Base-by-base conservation (phyloP, 495 filamentous ascomycete genomes). In the Aspergillus incahuasiensis region DNA sequence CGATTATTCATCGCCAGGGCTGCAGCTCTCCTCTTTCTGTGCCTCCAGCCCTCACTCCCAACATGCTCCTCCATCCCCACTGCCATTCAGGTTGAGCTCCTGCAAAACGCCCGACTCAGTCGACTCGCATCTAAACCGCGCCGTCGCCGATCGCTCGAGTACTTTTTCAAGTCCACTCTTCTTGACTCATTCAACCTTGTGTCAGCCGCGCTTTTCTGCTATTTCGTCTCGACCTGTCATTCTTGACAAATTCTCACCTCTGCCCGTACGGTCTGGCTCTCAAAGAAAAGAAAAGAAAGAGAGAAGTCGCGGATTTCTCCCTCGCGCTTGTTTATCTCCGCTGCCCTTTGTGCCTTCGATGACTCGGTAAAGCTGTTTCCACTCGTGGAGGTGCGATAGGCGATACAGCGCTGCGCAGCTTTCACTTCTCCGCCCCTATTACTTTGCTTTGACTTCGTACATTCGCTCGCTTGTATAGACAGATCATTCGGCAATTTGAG, bases 321-420 rank as follows among this genome's bases (percentile, higher is more conserved):
- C 32, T 46, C 32, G 28, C 12, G 34, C 39, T 44, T 13, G 11
- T 47, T 22, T 15, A 21, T 50, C 15, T 34, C 32, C 40, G 28
- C n/a, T 20, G 34, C 45, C 30, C 42, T 25, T 30, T 21, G 49
- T 46, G 54, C 54, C 53, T 59, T 54, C 46, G 32, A 64, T 64
- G 62, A 61, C 24, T 55, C 53, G 56, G 56, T 62, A 54, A 64
- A 56, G 54, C 45, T 48, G 48, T 48, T 54, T 62, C 56, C 54
- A 57, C 58, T 59, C 56, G 62, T 64, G 62, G 62, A 64, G 48
- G 55, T 61, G 55, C 56, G 49, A 35, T 35, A 6, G 32, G 32
- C 32, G 25, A 59, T 61, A n/a, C n/a, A 42, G 55, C 52, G 54
- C 58, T 57, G 58, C 58, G 59, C 53, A 54, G 50, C 35, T 32